Evolutionary conservation across 768 basidiomycete species (phyloP).

Genomic region (Trametes punicea): DNA sequence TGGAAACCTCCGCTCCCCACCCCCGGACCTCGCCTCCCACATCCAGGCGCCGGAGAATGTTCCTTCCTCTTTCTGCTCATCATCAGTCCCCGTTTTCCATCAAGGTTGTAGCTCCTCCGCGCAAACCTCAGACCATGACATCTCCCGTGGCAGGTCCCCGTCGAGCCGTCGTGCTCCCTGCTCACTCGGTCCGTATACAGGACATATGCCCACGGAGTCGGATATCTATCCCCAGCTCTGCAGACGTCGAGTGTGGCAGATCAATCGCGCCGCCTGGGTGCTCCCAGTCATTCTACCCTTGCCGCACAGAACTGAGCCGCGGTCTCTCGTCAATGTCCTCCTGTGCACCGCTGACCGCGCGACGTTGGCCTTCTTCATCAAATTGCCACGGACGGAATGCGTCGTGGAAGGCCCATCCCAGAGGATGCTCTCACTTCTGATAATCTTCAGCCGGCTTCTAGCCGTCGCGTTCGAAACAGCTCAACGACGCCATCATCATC

Average conservation of each 20-base stretch:
- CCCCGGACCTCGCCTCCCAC: neutral
- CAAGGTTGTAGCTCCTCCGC: neutral
- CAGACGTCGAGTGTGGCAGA: neutral
- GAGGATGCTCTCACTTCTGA: constrained; percentile 1
- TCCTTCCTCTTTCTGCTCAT: neutral
- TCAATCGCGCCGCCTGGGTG: no score
- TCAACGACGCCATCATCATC: neutral
- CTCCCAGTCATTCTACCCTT: neutral
- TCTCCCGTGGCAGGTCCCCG: neutral
- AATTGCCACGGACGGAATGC: neutral
- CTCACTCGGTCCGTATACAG: neutral
- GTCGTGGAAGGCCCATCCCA: neutral
- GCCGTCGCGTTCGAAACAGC: neutral
- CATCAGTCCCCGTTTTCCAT: constrained; percentile 1
- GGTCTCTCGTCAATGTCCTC: neutral
- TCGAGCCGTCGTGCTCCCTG: neutral
- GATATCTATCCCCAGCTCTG: neutral
- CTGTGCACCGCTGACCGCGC: neutral
- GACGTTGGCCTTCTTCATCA: neutral
- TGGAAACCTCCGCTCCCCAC: constrained; percentile 1
- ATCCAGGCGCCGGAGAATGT: neutral
- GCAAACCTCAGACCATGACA: neutral
- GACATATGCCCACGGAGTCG: neutral
- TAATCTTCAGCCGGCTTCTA: constrained; percentile 10
- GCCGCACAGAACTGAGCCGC: neutral